Conservation (phyloP, 2,329 filamentous ascomycete species). For the Cladosporium sp. region DNA sequence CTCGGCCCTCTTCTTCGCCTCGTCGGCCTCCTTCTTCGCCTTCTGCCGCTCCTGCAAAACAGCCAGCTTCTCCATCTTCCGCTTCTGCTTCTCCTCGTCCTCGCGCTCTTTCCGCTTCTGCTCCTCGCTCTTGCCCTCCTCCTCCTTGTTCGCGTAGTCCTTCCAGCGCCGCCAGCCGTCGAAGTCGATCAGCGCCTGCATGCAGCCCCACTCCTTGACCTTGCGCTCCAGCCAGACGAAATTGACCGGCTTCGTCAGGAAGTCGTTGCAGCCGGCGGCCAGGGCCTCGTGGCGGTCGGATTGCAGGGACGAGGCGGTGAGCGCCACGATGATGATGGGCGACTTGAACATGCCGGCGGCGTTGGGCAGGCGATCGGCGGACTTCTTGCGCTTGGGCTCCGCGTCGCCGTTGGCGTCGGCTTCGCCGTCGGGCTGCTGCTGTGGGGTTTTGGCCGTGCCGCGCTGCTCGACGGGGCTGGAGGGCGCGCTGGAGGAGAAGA, state of each 20-base stretch:
- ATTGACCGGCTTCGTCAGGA: slow-evolving; percentile 92
- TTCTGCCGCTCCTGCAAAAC: slow-evolving; percentile 25
- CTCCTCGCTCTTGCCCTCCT: slow-evolving; percentile 31
- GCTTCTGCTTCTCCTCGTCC: slow-evolving; percentile 26
- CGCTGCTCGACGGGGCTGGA: slow-evolving; percentile 37
- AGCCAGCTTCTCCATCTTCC: slow-evolving; percentile 28
- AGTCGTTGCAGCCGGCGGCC: slow-evolving; percentile 95
- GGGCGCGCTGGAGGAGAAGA: slow-evolving; percentile 54
- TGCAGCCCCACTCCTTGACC: slow-evolving; percentile 99
- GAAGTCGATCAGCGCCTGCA: slow-evolving; percentile 98
- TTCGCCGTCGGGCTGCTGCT: neutral
- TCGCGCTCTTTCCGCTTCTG: slow-evolving; percentile 26
- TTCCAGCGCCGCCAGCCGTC: slow-evolving; percentile 99
- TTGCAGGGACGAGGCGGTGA: slow-evolving; percentile 90
- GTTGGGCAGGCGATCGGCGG: slow-evolving; percentile 58
- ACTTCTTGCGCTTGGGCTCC: slow-evolving; percentile 4
- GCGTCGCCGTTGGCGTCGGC: neutral
- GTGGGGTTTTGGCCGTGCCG: neutral
- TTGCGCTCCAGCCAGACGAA: slow-evolving; percentile 97
- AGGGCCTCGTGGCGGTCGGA: slow-evolving; percentile 92
- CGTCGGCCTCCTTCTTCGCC: slow-evolving; percentile 20
- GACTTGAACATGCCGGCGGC: slow-evolving; percentile 69
- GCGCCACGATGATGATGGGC: slow-evolving; percentile 92
- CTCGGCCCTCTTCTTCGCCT: slow-evolving; percentile 18
- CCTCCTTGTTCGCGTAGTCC: slow-evolving; percentile 52